Base-by-base conservation (phyloP, 2,329 filamentous ascomycete species). In the Byssoonygena ceratinophila region DNA sequence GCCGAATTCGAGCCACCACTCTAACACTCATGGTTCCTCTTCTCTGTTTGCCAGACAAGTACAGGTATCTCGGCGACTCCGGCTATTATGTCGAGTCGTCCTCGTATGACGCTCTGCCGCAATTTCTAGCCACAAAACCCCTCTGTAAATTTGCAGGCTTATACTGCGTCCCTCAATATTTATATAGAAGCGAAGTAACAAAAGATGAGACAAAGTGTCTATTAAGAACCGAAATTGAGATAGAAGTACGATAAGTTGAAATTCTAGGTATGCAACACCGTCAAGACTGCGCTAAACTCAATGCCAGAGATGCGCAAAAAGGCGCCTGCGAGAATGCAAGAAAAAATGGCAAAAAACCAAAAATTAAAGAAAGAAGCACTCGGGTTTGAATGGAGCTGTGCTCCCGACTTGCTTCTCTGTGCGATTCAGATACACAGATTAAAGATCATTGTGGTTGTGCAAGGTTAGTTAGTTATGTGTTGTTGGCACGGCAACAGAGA, bases 1-100 rank as follows among this genome's bases (percentile, higher is more conserved):
- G 91, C 61, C 91, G 84, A 62, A 98, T 86, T 60, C 92, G 81
- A 55, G 91, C 90, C 58, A 97, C 87, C 54, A 97, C 90, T 64
- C 87, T 79, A 59, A 96, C 87, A 55, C 68, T 71, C 68, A 71
- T 71, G 32, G 3, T 48, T 48, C 16, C 20, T 2, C 16, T 18
- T 12, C n/a, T 23, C 11, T 8, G 29, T 7, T 34, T 34, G 44
- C 5, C 34, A 16, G 34, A 14, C 16, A 18, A 37, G 16, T 18
- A 5, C 7, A 18, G 18, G 5, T 37, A 3, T 4, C n/a, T 18
- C 34, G 4, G n/a, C n/a, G 34, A 16, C 4, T 12, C 34, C 2
- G 16, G 12, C 12, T 37, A 37, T 18, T 14, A 7, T 12, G 31
- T 12, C 11, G 11, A n/a, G n/a, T n/a, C n/a, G n/a, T n/a, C n/a